A percentile compares a stretch with the other conserved stretches of the same genome.
phyloP scores from a whole-genome alignment of 176 grass and related monocot genomes.

The Cenchrus purpureus region DNA sequence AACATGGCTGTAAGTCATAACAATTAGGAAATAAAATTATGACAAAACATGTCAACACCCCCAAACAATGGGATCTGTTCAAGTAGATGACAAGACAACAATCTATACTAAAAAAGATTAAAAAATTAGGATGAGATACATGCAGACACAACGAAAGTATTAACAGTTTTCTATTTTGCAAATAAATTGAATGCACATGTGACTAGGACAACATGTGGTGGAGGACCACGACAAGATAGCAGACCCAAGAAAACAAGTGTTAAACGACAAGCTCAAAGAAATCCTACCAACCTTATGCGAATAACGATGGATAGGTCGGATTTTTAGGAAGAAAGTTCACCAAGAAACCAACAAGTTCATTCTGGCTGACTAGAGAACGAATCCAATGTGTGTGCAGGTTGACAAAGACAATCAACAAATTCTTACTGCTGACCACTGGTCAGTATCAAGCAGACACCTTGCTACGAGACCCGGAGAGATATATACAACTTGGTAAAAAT shows the following conservation, averaged over 20 bases:
- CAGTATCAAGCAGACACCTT: constrained; percentile 38
- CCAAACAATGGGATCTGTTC: constrained; percentile 1
- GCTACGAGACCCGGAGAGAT: constrained; percentile 1
- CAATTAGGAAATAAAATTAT: constrained; percentile 37
- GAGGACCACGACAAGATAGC: constrained; percentile 20
- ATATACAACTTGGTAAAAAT: neutral
- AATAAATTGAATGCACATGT: constrained; percentile 34
- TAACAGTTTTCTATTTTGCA: constrained; percentile 3
- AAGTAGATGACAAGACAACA: constrained; percentile 6
- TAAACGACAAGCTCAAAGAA: constrained; percentile 48
- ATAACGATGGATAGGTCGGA: constrained; percentile 39
- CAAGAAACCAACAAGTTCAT: constrained; percentile 52
- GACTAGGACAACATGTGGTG: constrained; percentile 35
- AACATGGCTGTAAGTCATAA: constrained; percentile 18
- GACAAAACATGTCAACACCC: constrained; percentile 33
- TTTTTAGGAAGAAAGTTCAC: constrained; percentile 3
- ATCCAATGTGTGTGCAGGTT: constrained; percentile 47
- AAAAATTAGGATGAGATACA: constrained; percentile 15
- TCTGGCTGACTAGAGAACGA: constrained; percentile 22
- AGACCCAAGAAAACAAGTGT: constrained; percentile 35
- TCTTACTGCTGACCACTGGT: constrained; percentile 40
- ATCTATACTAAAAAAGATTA: neutral
- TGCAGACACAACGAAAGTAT: constrained; percentile 16
- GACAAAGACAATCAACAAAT: constrained; percentile 6
- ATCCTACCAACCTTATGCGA: constrained; percentile 41